Base-by-base conservation (phyloP, 2,329 filamentous ascomycete species). In the Fusarium sp. region DNA sequence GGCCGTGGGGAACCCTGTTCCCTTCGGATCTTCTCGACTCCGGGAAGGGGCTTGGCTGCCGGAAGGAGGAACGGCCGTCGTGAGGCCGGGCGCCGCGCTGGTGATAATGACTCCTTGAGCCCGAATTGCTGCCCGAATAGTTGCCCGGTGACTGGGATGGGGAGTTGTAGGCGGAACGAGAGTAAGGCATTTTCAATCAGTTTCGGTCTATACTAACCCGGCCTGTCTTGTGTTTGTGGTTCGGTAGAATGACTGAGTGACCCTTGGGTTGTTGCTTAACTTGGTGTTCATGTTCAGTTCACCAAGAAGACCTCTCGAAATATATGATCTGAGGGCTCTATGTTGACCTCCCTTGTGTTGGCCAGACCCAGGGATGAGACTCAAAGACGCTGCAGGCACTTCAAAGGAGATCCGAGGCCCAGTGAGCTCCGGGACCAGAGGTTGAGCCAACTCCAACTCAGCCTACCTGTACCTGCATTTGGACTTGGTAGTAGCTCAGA, bases 131-230 rank as follows among this genome's bases (percentile, higher is more conserved):
- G 45, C 45, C 45, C 45, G 67, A 64, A 16, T 33, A 52, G 39
- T 67, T 65, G 50, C 45, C 68, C 13, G 64, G 35, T 4, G 67
- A 60, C 6, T 35, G 66, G 43, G 66, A 22, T 20, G 67, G 43
- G 59, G 64, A 57, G n/a, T 65, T 60, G 35, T 63, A 68, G 16
- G 64, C 54, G 48, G 64, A 67, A 8, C 65, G 67, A n/a, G 57
- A 68, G 61, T 58, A 67, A 22, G 65, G 45, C 76, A 78, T 78
- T 33, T n/a, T 69, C 52, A 22, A 20, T 54, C 35, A 24, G 10
- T 39, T 29, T 18, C 16, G 56, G 35, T 6, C 60, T 43, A 43
- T 69, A 69, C 8, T 72, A 63, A 61, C 57, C 64, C 64, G 43
- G 5, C 7, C n/a, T 39, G 45, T 22, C 4, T 56, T 29, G 45